These are phyloP conservation scores for Periglandula ipomoeae DNA, from an alignment of 2,329 filamentous ascomycete genomes.

Conservation along the genomic window DNA sequence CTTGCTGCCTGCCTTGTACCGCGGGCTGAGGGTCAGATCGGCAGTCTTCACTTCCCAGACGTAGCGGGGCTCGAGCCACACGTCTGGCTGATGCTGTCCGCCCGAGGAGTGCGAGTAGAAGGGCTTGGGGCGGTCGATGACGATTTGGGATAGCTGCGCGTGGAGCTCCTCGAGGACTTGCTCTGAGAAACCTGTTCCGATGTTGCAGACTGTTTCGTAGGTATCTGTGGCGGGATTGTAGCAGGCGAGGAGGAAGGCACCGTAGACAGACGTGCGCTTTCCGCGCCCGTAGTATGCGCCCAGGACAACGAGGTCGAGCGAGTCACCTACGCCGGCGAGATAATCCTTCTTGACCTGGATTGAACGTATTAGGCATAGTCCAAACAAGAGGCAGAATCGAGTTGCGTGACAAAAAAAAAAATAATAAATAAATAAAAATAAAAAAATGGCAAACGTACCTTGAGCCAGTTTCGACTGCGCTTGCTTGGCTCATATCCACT, in stretches of 20 bases:
- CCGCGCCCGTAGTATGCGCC: constrained; percentile 92
- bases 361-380: background rate
- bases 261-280: constrained; percentile 92
- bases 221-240: constrained; percentile 73
- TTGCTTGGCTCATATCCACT: constrained; percentile 95
- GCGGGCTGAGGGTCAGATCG: constrained; percentile 82
- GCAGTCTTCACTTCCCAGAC: constrained; percentile 99
- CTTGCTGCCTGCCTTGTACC: constrained; percentile 83
- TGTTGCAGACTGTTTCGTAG: constrained; percentile 97
- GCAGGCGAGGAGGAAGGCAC: constrained; percentile 89
- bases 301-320: constrained; percentile 88
- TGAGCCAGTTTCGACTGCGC: constrained; percentile 95
- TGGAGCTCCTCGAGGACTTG: constrained; percentile 86
- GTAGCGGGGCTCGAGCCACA: constrained; percentile 91
- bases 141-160: constrained; percentile 60
- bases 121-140: constrained; percentile 85
- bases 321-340: constrained; percentile 86
- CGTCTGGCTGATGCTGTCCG: constrained; percentile 89
- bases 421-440: background rate
- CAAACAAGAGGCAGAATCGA: background rate
- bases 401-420: background rate
- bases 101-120: constrained; percentile 84
- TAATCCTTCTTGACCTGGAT: constrained; percentile 92
- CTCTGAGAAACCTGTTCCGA: constrained; percentile 94
- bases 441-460: constrained; percentile 41